Evolutionary conservation across 2,329 filamentous ascomycete species (phyloP), one percentile per base, ranked within the genome.

Genomic region (Epichloe typhina): DNA sequence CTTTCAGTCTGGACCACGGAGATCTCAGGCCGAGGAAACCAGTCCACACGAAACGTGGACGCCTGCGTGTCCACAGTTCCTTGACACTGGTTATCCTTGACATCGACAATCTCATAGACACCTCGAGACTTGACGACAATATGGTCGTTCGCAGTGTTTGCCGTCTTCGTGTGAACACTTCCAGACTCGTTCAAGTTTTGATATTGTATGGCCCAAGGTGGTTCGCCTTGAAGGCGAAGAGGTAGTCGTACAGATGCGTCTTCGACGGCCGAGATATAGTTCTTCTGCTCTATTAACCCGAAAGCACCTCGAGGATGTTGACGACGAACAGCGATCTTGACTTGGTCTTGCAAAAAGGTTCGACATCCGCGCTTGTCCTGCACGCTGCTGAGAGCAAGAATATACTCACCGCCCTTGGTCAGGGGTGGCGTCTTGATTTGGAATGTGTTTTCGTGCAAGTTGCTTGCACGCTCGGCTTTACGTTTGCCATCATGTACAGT

Each of bases 291-390:
- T 40, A 97, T 73, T 47, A 86, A 74, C 9, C 89, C 91, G 67
- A 98, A 98, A 3, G 83, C 81, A 6, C 80, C 91, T 58, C 88
- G 84, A 7, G 93, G 93, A 57, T 86, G 84, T 67, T 97, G 91
- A 51, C 89, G 84, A 47, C 90, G 81, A 47, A 97, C 93, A 12
- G 83, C 79, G 54, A 98, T 86, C 67, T 86, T 91, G 49, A 84
- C 77, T 64, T 91, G 87, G 52, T 93, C 86, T 60, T 93, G 86
- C 51, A 97, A 69, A 62, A 62, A 86, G 84, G 49, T 87, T 88
- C 89, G 89, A 69, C 93, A 98, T 41, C 84, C 85, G 51, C 87
- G 84, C 62, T 79, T 83, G 62, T 98, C 93, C 57, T 88, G 87
- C 50, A 98, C 80, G 58, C 84, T 91, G 49, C 84, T 88, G 53